Evolutionary conservation across 164 flowering plant species (phyloP).

Genomic region (Macadamia integrifolia): DNA sequence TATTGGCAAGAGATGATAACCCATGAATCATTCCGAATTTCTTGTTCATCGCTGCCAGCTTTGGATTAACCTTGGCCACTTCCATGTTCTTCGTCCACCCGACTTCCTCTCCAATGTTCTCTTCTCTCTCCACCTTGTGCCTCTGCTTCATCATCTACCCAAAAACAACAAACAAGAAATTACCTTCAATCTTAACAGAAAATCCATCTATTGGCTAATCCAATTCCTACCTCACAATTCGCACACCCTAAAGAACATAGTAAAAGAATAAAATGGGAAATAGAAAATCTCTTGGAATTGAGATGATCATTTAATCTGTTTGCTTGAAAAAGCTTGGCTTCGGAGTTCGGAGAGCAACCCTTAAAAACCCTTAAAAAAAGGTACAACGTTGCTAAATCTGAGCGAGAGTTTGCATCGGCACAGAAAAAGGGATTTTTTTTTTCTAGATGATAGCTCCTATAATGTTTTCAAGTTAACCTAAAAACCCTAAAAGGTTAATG

Average conservation of each 20-base stretch:
- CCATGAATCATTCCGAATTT: conserved; percentile 99
- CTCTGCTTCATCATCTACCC: conserved; percentile 92
- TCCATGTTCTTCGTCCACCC: conserved; percentile 90
- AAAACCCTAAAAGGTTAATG: no score
- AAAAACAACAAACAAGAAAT: not conserved
- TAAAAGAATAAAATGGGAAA: no score
- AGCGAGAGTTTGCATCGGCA: not conserved
- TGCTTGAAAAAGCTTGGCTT: not conserved
- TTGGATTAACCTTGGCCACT: conserved; percentile 73
- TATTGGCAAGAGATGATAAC: conserved; percentile 74
- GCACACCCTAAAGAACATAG: no score
- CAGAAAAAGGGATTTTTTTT: no score
- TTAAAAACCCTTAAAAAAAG: not conserved
- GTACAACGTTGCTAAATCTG: no score
- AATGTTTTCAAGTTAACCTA: no score
- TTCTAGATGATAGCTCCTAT: no score
- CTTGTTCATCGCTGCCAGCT: conserved; percentile 95
- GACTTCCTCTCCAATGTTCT: conserved; percentile 81
- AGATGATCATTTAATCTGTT: not conserved
- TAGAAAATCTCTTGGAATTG: no score
- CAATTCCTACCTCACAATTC: no score
- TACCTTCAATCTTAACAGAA: no score
- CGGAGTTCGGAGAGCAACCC: not conserved
- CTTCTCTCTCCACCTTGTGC: conserved; percentile 93
- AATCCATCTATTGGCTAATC: no score